Evolutionary conservation across 495 filamentous ascomycete species (phyloP).

Genomic region (Clavariopsis aquatica): DNA sequence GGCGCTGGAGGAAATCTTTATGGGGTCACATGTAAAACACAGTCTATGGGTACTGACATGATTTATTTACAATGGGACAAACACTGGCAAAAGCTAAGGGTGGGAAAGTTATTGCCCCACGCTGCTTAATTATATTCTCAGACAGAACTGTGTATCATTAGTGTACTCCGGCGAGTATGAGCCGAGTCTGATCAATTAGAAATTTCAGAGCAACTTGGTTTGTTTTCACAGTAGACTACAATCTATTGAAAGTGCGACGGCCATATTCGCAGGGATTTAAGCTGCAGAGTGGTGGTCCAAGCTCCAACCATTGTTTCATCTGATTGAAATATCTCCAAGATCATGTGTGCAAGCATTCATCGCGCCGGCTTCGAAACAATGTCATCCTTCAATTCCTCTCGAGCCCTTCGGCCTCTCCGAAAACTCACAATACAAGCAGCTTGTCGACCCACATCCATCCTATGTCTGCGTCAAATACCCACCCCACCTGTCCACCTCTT

Average conservation of each 20-base stretch:
- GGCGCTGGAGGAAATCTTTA: constrained; percentile 15
- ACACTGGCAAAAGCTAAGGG: no score
- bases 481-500: background rate
- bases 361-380: constrained; percentile 9
- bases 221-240: no score
- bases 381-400: background rate
- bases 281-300: background rate
- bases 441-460: background rate
- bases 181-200: no score
- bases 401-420: background rate
- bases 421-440: background rate
- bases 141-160: no score
- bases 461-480: background rate
- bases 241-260: no score
- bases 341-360: no score
- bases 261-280: background rate
- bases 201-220: no score
- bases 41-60: background rate
- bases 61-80: background rate
- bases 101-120: no score
- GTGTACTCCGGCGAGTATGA: no score
- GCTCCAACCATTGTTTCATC: background rate
- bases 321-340: no score
- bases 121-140: no score
- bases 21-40: background rate